Conservation (phyloP, 2,329 filamentous ascomycete genomes). For the Aspergillus nomiae region DNA sequence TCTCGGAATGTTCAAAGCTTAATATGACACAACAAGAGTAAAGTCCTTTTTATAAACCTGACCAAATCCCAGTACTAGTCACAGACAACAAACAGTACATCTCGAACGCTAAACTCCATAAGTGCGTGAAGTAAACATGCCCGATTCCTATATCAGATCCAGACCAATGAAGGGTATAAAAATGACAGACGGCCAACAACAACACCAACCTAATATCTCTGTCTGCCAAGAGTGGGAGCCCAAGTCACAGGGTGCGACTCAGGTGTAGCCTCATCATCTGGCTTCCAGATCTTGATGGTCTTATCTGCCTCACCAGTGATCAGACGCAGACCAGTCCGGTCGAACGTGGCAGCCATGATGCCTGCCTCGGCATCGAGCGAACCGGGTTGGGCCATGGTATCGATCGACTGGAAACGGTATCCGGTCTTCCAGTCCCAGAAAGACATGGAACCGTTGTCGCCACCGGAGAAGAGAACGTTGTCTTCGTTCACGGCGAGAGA, state of each 20-base stretch:
- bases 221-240: slow-evolving; percentile 77
- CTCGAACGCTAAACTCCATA: slow-evolving; percentile 34
- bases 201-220: slow-evolving; percentile 64
- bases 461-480: slow-evolving; percentile 91
- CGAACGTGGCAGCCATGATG: slow-evolving; percentile 92
- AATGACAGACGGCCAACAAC: slow-evolving; percentile 1
- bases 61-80: slow-evolving; percentile 10
- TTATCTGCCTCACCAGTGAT: slow-evolving; percentile 97
- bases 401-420: slow-evolving; percentile 83
- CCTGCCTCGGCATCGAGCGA: slow-evolving; percentile 92
- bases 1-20: background rate
- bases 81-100: slow-evolving; percentile 13
- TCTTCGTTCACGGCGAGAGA: slow-evolving; percentile 90
- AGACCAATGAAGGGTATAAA: slow-evolving; percentile 25
- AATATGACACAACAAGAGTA: slow-evolving; percentile 16
- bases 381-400: slow-evolving; percentile 91
- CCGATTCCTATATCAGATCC: slow-evolving; percentile 19
- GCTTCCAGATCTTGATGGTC: slow-evolving; percentile 98
- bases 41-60: slow-evolving; percentile 12
- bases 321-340: slow-evolving; percentile 81
- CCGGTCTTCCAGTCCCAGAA: slow-evolving; percentile 99
- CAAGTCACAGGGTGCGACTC: slow-evolving; percentile 91
- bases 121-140: slow-evolving; percentile 24
- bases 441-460: slow-evolving; percentile 91
- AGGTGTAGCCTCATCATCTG: slow-evolving; percentile 84